Evolutionary conservation across 2,329 filamentous ascomycete genomes (phyloP), one percentile per base, ranked within the genome.

Genomic region (Pseudocercospora pini-densiflorae): DNA sequence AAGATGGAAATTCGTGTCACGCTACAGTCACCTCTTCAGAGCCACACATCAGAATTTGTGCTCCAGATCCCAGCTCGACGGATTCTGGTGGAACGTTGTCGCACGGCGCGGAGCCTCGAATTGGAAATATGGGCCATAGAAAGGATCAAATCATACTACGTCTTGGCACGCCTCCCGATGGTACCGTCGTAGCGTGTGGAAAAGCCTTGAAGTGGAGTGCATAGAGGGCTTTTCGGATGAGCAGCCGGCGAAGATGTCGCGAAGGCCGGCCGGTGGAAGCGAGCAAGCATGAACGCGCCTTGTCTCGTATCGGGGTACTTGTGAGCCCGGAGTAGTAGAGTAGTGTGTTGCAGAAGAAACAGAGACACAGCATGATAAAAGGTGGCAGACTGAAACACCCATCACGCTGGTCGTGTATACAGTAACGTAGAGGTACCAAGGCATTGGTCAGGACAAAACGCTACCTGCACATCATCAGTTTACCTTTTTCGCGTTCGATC

Each of bases 141-240:
- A 24, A 43, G 55, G 31, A 23, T 66, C 45, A 24, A 63, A 62
- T 59, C 53, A 51, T 23, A 21, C 23, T 36, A 55, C 53, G 58
- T 51, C 51, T 63, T 59, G 64, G 45, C 55, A 59, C 36, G 61
- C 51, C 45, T 27, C 12, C 64, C 61, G 62, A 59, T 66, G 64
- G 45, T 61, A 66, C 55, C 54, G 64, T 63, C 21, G 64, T 57
- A 66, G 64, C 53, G 43, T 49, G 51, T 60, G 10, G 14, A 31
- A 31, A 31, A 31, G 29, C 29, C 29, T 31, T 27, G 31, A 55
- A 63, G 64, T 63, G 64, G 64, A 66, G 64, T 66, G 64, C 64
- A 63, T 23, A 10, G 23, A 63, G 59, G 63, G 63, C 36, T 62
- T 62, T 51, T 47, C 59, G 59, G 59, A 24, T 33, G 10, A 66